Evolutionary conservation across 2,329 filamentous ascomycete genomes (phyloP).

Genomic region (Anthostomella pinea): DNA sequence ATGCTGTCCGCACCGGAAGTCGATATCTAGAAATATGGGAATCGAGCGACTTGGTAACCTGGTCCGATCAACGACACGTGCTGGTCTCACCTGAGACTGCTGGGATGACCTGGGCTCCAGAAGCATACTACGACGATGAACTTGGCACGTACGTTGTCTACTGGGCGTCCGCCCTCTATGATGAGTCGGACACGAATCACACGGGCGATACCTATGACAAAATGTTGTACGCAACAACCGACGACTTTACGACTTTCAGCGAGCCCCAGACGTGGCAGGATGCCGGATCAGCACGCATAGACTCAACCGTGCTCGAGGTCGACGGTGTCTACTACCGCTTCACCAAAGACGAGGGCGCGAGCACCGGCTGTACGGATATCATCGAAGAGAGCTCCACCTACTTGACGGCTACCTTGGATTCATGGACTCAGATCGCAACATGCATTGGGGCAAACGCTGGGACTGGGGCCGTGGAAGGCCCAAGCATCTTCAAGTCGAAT

Average conservation of each 20-base stretch:
- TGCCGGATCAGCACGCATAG: constrained; percentile 48
- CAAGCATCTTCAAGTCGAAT: constrained; percentile 51
- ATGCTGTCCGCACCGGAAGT: constrained; percentile 45
- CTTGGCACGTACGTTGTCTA: constrained; percentile 44
- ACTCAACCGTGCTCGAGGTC: constrained; percentile 48
- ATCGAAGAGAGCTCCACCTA: constrained; percentile 48
- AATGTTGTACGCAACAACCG: constrained; percentile 51
- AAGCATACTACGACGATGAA: constrained; percentile 46
- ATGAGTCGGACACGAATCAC: constrained; percentile 37
- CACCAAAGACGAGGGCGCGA: constrained; percentile 52
- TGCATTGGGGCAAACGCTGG: constrained; percentile 52
- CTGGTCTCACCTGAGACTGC: constrained; percentile 46
- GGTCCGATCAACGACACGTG: constrained; percentile 49
- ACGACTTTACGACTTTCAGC: constrained; percentile 49
- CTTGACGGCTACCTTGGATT: constrained; percentile 38
- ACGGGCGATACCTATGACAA: constrained; percentile 46
- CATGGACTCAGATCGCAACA: constrained; percentile 43
- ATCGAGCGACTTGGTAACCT: constrained; percentile 46
- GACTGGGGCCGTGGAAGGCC: constrained; percentile 47
- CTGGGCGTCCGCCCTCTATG: constrained; percentile 48
- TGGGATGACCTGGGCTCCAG: constrained; percentile 54
- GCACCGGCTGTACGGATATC: constrained; percentile 51
- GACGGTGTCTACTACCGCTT: constrained; percentile 47
- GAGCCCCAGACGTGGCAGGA: constrained; percentile 50
- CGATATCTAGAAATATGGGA: constrained; percentile 54